These are phyloP conservation scores for Chytriomyces confervae DNA, from an alignment of 192 early-diverging fungal species.

Conservation along the genomic window DNA sequence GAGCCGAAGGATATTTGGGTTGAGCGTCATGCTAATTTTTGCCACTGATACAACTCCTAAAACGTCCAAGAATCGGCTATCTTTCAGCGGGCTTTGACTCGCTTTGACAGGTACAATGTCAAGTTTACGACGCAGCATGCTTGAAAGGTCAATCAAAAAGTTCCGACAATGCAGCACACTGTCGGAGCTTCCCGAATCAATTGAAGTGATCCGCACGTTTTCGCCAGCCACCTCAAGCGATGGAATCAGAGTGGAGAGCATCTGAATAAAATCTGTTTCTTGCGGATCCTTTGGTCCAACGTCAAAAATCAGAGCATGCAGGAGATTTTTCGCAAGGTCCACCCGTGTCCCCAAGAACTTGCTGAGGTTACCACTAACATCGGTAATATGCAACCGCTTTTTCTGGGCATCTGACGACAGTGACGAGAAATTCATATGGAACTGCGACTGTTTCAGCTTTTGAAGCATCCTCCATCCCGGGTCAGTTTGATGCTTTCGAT, in stretches of 20 bases:
- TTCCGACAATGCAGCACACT: constrained; percentile 38
- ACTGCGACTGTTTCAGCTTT: constrained; percentile 61
- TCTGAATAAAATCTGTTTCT: neutral
- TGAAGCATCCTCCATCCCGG: constrained; percentile 77
- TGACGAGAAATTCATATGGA: no score
- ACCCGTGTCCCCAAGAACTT: constrained; percentile 36
- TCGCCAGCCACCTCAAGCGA: neutral
- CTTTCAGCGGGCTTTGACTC: neutral
- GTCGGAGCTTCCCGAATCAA: constrained; percentile 40
- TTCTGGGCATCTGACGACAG: neutral
- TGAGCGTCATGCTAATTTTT: constrained; percentile 24
- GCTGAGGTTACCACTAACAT: constrained; percentile 5
- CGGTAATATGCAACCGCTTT: constrained; percentile 2
- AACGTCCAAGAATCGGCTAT: constrained; percentile 14
- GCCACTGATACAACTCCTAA: constrained; percentile 4
- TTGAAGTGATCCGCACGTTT: constrained; percentile 32
- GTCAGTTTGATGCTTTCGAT: constrained; percentile 67
- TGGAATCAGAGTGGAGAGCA: constrained; percentile 14
- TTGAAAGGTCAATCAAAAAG: constrained; percentile 20
- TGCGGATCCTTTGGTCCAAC: neutral
- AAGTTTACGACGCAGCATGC: neutral
- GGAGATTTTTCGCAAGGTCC: constrained; percentile 38
- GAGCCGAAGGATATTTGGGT: constrained; percentile 54
- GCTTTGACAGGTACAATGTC: neutral
- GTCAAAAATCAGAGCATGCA: constrained; percentile 39